Percentiles rank a stretch among this genome's conserved stretches.
Evolutionary conservation across 257 asterid genomes (phyloP).

Genomic region (Lycium barbarum): DNA sequence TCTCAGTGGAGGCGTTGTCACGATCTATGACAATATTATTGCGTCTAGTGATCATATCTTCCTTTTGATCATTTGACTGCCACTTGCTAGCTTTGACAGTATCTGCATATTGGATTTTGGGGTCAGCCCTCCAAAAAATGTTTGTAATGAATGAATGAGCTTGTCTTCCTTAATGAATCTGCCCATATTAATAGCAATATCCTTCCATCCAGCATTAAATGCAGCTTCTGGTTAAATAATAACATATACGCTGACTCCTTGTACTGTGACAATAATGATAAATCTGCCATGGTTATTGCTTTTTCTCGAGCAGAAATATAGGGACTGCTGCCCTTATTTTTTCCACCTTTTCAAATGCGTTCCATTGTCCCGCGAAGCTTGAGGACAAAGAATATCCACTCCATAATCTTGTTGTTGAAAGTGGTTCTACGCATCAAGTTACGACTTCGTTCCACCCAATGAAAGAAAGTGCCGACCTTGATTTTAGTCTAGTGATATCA

Average conservation of each 20-base stretch:
- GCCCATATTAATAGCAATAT: neutral
- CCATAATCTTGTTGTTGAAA: neutral
- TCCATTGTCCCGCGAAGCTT: neutral
- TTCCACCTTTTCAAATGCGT: neutral
- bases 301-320: neutral
- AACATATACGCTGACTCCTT: neutral
- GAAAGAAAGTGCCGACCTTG: neutral
- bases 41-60: neutral
- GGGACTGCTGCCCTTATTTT: neutral
- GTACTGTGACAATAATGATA: neutral
- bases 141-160: neutral
- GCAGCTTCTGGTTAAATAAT: neutral
- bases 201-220: neutral
- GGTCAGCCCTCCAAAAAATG: neutral
- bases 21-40: neutral
- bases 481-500: neutral
- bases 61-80: neutral
- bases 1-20: neutral
- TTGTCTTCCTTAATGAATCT: neutral
- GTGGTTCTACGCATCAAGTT: neutral
- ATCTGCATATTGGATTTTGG: neutral
- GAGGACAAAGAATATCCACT: constrained; percentile 1
- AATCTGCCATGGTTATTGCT: neutral
- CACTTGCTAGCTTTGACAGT: neutral
- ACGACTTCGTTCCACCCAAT: neutral